A percentile compares a stretch with the other conserved stretches of the same genome.
Conservation (phyloP, 345 rosid genomes). For the Salix udensis region DNA sequence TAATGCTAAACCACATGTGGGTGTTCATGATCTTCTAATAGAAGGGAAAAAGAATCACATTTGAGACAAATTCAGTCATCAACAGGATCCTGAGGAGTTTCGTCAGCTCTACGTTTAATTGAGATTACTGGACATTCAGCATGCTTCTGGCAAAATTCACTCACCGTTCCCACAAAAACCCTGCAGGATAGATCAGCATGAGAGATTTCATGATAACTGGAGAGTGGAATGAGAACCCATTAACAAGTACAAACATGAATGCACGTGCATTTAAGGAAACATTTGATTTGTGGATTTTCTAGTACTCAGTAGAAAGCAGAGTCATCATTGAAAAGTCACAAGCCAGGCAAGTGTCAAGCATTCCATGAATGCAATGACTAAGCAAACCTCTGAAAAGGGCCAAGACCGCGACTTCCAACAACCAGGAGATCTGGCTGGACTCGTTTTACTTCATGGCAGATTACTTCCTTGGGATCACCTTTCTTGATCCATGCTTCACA, state of each 20-base stretch:
- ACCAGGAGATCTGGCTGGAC: conserved; percentile 81
- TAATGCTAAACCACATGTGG: too few relatives aligned
- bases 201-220: neutral
- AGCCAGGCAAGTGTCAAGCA: neutral
- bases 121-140: conserved; percentile 87
- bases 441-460: conserved; percentile 82
- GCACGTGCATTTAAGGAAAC: too few relatives aligned
- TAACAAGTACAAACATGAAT: too few relatives aligned
- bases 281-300: too few relatives aligned
- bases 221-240: neutral
- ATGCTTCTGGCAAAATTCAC: conserved; percentile 94
- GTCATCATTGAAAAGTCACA: neutral
- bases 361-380: neutral
- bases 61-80: conserved; percentile 52
- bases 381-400: conserved; percentile 84
- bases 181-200: conserved; percentile 36
- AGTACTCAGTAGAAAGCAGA: too few relatives aligned
- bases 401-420: conserved; percentile 88
- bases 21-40: neutral
- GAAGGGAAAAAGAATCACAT: neutral
- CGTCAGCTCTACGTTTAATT: conserved; percentile 78
- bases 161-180: conserved; percentile 93
- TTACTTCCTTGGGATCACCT: conserved; percentile 83
- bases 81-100: conserved; percentile 88
- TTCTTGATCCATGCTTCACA: conserved; percentile 89